A percentile compares a stretch with the other conserved stretches of the same genome.
Evolutionary conservation across 1,284 basidiomycete species (phyloP).

Genomic region (Heterobasidion parviporum): DNA sequence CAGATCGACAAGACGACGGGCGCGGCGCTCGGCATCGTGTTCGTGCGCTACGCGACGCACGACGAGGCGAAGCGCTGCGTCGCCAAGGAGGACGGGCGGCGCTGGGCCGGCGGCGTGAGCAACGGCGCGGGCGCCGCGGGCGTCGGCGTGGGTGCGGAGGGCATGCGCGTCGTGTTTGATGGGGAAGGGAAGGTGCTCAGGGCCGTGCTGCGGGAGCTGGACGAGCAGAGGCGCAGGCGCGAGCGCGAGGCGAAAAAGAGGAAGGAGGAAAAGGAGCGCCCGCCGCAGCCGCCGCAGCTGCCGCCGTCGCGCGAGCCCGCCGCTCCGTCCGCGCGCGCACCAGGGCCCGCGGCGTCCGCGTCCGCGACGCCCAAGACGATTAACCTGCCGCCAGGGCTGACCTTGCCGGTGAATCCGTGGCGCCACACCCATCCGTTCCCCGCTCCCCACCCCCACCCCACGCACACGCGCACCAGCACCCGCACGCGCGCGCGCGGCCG

Average conservation of each 20-base stretch:
- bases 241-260: constrained; percentile 39
- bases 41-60: constrained; percentile 58
- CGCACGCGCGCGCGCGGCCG: neutral
- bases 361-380: neutral
- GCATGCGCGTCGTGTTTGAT: constrained; percentile 55
- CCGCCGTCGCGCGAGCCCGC: neutral
- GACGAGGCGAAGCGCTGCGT: constrained; percentile 60
- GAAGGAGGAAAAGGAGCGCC: constrained; percentile 19
- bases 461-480: neutral
- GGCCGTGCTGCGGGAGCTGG: constrained; percentile 53
- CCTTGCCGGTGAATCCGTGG: too few species aligned
- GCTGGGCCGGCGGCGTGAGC: constrained; percentile 19
- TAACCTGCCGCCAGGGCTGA: neutral
- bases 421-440: neutral
- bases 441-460: neutral
- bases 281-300: neutral
- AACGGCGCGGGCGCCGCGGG: constrained; percentile 15
- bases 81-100: constrained; percentile 48
- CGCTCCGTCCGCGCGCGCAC: neutral
- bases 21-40: constrained; percentile 77
- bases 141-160: constrained; percentile 30
- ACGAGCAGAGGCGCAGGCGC: constrained; percentile 39
- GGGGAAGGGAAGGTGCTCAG: constrained; percentile 49
- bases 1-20: constrained; percentile 80
- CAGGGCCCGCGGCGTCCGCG: neutral